Evolutionary conservation across 352 stramenopile genomes (phyloP).

Genomic region (Thalassiosira oceanica): DNA sequence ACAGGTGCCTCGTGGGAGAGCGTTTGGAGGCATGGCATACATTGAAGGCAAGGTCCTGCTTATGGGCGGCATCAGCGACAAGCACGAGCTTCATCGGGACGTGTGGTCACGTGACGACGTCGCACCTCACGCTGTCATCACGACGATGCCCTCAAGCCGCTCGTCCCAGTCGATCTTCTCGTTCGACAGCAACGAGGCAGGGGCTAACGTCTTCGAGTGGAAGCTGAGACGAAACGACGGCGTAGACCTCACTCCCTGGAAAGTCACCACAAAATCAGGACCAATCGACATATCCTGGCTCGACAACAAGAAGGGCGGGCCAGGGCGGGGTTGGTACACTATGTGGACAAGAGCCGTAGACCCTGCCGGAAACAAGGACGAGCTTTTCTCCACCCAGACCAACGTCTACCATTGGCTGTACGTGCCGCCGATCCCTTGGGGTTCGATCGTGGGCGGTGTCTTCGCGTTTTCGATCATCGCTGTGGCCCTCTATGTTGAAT

Average conservation of each 20-base stretch:
- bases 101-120: conserved; percentile 53
- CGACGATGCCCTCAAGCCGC: conserved; percentile 49
- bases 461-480: conserved; percentile 83
- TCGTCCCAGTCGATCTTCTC: conserved; percentile 84
- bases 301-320: conserved; percentile 72
- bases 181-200: conserved; percentile 87
- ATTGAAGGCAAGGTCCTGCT: conserved; percentile 51
- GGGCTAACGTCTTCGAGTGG: conserved; percentile 89
- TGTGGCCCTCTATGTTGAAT: conserved; percentile 87
- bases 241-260: conserved; percentile 79
- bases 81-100: conserved; percentile 39
- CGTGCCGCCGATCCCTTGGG: conserved; percentile 87
- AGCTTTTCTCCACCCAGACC: conserved; percentile 79
- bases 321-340: conserved; percentile 85
- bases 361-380: conserved; percentile 90
- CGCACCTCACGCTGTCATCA: conserved; percentile 49
- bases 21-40: conserved; percentile 36
- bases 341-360: conserved; percentile 87
- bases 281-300: conserved; percentile 74
- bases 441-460: conserved; percentile 84
- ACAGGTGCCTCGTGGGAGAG: conserved; percentile 36
- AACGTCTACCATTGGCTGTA: conserved; percentile 94
- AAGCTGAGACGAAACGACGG: conserved; percentile 85
- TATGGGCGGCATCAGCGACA: conserved; percentile 48
- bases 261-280: conserved; percentile 44